These are phyloP conservation scores for Backusella mclennaniae DNA, from an alignment of 192 early-diverging fungal genomes.

Conservation along the genomic window DNA sequence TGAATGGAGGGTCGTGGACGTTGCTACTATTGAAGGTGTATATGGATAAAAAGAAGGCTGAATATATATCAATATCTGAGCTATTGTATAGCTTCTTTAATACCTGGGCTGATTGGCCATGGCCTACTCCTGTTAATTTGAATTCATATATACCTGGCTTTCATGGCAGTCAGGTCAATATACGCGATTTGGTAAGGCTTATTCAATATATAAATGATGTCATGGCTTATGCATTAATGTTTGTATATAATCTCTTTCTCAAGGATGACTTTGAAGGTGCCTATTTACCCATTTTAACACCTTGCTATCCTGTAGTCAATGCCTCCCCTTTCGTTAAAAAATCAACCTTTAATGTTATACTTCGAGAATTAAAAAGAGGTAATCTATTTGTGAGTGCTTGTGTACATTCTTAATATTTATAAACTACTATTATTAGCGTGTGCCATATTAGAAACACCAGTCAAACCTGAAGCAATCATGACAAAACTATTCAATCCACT, in stretches of 20 bases:
- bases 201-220: not conserved
- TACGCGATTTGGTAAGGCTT: not conserved
- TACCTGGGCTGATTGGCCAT: slow-evolving; percentile 25
- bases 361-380: slow-evolving; percentile 27
- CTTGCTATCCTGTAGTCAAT: slow-evolving; percentile 31
- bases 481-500: slow-evolving; percentile 21
- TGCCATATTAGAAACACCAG: not conserved
- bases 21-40: slow-evolving; percentile 23
- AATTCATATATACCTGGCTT: slow-evolving; percentile 7
- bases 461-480: not conserved
- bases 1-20: slow-evolving; percentile 36
- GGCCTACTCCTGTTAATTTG: slow-evolving; percentile 24
- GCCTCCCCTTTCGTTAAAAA: slow-evolving; percentile 20
- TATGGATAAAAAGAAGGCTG: not conserved
- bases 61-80: not conserved
- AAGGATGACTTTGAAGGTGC: slow-evolving; percentile 17
- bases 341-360: slow-evolving; percentile 21
- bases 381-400: not conserved
- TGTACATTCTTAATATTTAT: not conserved
- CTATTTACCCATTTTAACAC: slow-evolving; percentile 29
- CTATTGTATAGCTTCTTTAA: slow-evolving; percentile 24
- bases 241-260: not conserved
- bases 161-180: not conserved
- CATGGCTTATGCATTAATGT: not conserved
- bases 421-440: not conserved